These are phyloP conservation scores for Russula virescens DNA, from an alignment of 768 basidiomycete species.

Conservation along the genomic window DNA sequence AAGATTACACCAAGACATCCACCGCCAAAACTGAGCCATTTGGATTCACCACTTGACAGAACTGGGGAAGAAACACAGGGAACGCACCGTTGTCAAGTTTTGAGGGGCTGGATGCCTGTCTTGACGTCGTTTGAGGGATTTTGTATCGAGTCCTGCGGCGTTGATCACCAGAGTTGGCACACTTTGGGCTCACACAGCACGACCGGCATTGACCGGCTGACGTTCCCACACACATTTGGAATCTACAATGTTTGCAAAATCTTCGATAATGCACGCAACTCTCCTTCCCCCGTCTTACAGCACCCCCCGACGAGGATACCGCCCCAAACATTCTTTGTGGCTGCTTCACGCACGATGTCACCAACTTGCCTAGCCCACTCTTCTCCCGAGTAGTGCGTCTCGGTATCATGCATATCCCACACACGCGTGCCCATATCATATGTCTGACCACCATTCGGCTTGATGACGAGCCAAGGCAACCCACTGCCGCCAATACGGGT, in stretches of 20 bases:
- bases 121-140: constrained; percentile 33
- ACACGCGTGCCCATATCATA: constrained; percentile 44
- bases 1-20: constrained; percentile 29
- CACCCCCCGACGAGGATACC: constrained; percentile 65
- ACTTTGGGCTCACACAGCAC: constrained; percentile 1
- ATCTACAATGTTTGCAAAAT: not conserved
- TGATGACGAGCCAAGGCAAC: constrained; percentile 55
- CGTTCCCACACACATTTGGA: not conserved
- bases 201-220: not conserved
- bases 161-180: constrained; percentile 4
- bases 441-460: constrained; percentile 62
- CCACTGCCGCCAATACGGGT: constrained; percentile 14
- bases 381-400: constrained; percentile 21
- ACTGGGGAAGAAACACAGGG: constrained; percentile 17
- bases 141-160: constrained; percentile 20
- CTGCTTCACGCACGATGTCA: constrained; percentile 26
- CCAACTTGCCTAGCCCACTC: constrained; percentile 37
- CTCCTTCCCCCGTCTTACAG: constrained; percentile 52
- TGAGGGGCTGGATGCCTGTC: constrained; percentile 36
- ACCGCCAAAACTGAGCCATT: constrained; percentile 30
- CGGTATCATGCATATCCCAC: constrained; percentile 34
- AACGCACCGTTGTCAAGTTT: constrained; percentile 39
- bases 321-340: constrained; percentile 34
- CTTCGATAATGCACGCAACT: constrained; percentile 35
- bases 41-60: constrained; percentile 29